A percentile compares a stretch with the other conserved stretches of the same genome.
Conservation (phyloP, 495 filamentous ascomycete species). For the Choiromyces venosus region DNA sequence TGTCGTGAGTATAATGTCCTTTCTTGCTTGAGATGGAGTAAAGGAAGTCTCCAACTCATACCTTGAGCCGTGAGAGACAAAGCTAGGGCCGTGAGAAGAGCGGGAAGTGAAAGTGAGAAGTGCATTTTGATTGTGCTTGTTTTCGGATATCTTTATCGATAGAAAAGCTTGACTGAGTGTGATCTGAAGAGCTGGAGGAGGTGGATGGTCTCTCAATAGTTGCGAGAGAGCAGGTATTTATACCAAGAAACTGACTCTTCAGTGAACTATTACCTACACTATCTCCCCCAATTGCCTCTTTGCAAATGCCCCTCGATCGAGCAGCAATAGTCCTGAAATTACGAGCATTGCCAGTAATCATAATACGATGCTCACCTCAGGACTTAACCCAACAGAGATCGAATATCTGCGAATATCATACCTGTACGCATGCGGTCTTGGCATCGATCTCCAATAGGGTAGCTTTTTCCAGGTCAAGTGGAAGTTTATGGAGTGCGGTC, state of each 20-base stretch:
- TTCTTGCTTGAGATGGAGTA: too few species aligned
- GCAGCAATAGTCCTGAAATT: background rate
- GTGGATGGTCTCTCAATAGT: background rate
- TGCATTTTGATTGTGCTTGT: conserved; percentile 9
- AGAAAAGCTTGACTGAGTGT: background rate
- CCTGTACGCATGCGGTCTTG: background rate
- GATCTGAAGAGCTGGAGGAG: background rate
- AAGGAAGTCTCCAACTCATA: background rate
- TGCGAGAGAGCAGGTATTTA: background rate
- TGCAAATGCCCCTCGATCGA: background rate
- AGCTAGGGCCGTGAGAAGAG: conserved; percentile 12
- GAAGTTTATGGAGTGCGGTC: background rate
- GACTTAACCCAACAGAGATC: background rate
- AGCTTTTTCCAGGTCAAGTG: background rate
- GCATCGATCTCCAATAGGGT: background rate
- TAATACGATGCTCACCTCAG: background rate
- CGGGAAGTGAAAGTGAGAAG: conserved; percentile 14
- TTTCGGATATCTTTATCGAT: background rate
- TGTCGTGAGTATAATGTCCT: background rate
- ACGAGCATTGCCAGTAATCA: background rate
- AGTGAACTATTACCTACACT: background rate
- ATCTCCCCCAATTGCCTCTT: background rate
- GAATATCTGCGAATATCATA: background rate
- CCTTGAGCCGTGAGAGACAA: conserved; percentile 20
- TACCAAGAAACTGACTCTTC: background rate